Percentiles rank a stretch among this genome's conserved stretches.
phyloP scores from a whole-genome alignment of 2,329 filamentous ascomycete genomes.

The Huntiella abstrusa region DNA sequence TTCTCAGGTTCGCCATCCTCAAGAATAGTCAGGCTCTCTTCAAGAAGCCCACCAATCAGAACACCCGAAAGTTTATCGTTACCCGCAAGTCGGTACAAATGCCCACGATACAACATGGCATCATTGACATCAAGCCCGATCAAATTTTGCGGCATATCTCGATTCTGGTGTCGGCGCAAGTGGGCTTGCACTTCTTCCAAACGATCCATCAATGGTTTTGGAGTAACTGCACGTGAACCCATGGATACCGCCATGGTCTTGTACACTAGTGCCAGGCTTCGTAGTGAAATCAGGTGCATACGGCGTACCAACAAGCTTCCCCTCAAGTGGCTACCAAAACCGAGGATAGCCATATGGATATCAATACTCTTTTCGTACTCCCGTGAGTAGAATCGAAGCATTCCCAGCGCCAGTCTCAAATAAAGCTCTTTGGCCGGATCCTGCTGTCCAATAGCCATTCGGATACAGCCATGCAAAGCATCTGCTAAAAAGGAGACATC shows the following conservation, averaged over 20 bases:
- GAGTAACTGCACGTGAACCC: conserved; percentile 15
- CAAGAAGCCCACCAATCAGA: conserved; percentile 19
- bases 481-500: conserved; percentile 17
- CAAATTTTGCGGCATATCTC: conserved; percentile 22
- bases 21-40: conserved; percentile 21
- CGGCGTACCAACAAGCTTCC: conserved; percentile 22
- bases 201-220: conserved; percentile 18
- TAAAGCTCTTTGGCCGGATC: conserved; percentile 22
- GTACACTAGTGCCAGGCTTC: conserved; percentile 22
- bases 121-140: conserved; percentile 24
- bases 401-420: conserved; percentile 21
- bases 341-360: conserved; percentile 20
- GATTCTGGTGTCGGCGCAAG: conserved; percentile 21
- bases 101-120: conserved; percentile 22
- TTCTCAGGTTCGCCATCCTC: conserved; percentile 24
- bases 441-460: conserved; percentile 18
- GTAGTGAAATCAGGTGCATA: conserved; percentile 23
- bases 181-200: conserved; percentile 20
- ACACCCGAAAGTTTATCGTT: conserved; percentile 15
- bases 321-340: conserved; percentile 21
- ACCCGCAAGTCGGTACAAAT: conserved; percentile 20
- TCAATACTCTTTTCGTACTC: conserved; percentile 19
- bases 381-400: conserved; percentile 19
- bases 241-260: conserved; percentile 17
- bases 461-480: conserved; percentile 18